These are phyloP conservation scores for Pichia eremophila DNA, from an alignment of 805 yeast genomes.

Conservation along the genomic window DNA sequence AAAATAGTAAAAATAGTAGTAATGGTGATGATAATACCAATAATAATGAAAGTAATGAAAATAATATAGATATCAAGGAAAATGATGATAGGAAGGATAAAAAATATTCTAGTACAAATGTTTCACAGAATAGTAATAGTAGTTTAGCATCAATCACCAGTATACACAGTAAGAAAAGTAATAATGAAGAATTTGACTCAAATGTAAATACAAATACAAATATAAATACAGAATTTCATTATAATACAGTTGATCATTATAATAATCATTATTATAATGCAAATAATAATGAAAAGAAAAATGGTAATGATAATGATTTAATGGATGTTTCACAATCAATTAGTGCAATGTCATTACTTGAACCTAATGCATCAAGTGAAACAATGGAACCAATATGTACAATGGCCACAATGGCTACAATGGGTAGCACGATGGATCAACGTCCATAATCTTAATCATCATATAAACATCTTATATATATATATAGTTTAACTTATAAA, in stretches of 20 bases:
- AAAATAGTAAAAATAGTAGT: not conserved
- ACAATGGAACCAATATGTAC: not conserved
- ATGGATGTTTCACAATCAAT: slow-evolving; percentile 14
- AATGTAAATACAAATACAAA: too few relatives aligned
- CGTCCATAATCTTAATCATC: not conserved
- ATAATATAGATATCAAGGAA: not conserved
- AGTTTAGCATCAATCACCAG: not conserved
- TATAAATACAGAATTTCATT: not conserved
- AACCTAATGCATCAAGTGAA: not conserved
- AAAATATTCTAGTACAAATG: not conserved
- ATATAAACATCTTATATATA: too few relatives aligned
- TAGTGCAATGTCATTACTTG: slow-evolving; percentile 5
- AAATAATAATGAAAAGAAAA: not conserved
- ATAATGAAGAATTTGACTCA: not conserved
- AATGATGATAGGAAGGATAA: not conserved
- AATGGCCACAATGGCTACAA: not conserved
- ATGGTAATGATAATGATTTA: not conserved
- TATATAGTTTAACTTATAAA: too few relatives aligned
- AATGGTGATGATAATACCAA: not conserved
- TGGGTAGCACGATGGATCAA: not conserved
- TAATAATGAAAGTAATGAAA: not conserved
- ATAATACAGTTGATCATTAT: not conserved
- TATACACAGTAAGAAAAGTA: not conserved
- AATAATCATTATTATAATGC: not conserved
- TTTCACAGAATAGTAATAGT: not conserved